Conservation (phyloP, 2,329 filamentous ascomycete species). For the Metarhizium humberi region DNA sequence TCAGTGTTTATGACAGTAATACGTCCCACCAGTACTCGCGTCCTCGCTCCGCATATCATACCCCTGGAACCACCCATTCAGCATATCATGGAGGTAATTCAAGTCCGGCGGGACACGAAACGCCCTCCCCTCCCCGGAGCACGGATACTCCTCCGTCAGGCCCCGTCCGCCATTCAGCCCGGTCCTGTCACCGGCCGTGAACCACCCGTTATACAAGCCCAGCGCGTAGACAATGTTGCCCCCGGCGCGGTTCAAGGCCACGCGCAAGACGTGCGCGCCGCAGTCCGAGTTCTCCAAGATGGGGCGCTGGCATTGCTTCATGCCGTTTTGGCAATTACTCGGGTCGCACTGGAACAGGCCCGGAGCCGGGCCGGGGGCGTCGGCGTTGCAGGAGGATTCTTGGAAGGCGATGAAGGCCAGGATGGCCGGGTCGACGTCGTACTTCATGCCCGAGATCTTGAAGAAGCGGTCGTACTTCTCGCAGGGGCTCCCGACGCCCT, state of each 20-base stretch:
- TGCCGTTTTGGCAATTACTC: constrained; percentile 23
- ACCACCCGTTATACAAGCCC: constrained; percentile 27
- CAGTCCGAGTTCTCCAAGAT: constrained; percentile 25
- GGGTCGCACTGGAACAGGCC: constrained; percentile 27
- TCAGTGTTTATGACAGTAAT: too few species aligned
- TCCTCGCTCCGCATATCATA: constrained; percentile 19
- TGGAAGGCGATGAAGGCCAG: constrained; percentile 27
- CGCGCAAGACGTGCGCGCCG: constrained; percentile 20
- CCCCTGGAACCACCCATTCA: constrained; percentile 20
- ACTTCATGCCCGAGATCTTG: constrained; percentile 18
- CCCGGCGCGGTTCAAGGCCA: constrained; percentile 13
- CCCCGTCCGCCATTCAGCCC: constrained; percentile 18
- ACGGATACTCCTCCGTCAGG: constrained; percentile 14
- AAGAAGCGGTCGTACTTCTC: constrained; percentile 24
- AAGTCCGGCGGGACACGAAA: constrained; percentile 24
- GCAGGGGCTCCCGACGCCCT: constrained; percentile 2
- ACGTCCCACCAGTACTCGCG: too few species aligned
- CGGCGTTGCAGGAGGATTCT: constrained; percentile 25
- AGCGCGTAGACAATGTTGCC: constrained; percentile 23
- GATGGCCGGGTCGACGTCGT: constrained; percentile 23
- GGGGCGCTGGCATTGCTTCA: constrained; percentile 18
- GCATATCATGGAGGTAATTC: neutral
- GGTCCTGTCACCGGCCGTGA: constrained; percentile 17
- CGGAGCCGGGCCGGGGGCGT: constrained; percentile 22
- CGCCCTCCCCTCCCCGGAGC: constrained; percentile 13